These are phyloP conservation scores for Aegilops sharonensis DNA, from an alignment of 176 grass and related monocot genomes.

Conservation along the genomic window DNA sequence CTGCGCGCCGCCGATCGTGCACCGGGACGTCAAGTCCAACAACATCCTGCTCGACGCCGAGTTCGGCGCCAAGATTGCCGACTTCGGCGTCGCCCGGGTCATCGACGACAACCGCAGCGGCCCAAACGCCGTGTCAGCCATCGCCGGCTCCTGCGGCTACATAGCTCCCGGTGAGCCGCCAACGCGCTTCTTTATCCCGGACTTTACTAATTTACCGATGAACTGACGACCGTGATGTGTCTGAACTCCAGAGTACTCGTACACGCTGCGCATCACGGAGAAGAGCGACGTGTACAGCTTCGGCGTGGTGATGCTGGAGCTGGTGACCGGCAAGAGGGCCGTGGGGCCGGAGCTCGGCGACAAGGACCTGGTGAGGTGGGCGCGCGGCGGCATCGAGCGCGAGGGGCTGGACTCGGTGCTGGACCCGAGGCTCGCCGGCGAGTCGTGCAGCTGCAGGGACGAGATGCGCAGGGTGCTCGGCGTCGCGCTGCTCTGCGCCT, in stretches of 20 bases:
- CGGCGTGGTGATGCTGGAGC: constrained; percentile 81
- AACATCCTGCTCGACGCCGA: constrained; percentile 76
- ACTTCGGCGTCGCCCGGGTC: constrained; percentile 68
- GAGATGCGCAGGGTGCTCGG: constrained; percentile 56
- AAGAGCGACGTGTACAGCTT: constrained; percentile 99
- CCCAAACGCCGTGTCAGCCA: constrained; percentile 34
- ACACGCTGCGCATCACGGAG: constrained; percentile 72
- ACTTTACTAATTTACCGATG: not conserved
- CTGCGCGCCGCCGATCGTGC: constrained; percentile 68
- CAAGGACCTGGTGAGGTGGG: constrained; percentile 77
- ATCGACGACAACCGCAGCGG: constrained; percentile 10
- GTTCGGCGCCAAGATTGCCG: constrained; percentile 56
- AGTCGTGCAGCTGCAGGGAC: not conserved
- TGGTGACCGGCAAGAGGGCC: constrained; percentile 61
- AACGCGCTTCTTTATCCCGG: not conserved
- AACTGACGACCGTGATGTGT: not conserved
- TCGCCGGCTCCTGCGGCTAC: constrained; percentile 76
- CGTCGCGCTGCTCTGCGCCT: constrained; percentile 69
- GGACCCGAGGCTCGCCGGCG: constrained; percentile 50
- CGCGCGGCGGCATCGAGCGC: constrained; percentile 40
- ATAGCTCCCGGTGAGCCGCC: constrained; percentile 67
- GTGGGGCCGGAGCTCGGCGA: constrained; percentile 56
- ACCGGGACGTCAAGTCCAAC: constrained; percentile 88
- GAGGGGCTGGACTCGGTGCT: constrained; percentile 46
- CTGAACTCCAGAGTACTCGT: constrained; percentile 63